Conservation (phyloP, 176 grass and related monocot species). For the Phragmites australis region DNA sequence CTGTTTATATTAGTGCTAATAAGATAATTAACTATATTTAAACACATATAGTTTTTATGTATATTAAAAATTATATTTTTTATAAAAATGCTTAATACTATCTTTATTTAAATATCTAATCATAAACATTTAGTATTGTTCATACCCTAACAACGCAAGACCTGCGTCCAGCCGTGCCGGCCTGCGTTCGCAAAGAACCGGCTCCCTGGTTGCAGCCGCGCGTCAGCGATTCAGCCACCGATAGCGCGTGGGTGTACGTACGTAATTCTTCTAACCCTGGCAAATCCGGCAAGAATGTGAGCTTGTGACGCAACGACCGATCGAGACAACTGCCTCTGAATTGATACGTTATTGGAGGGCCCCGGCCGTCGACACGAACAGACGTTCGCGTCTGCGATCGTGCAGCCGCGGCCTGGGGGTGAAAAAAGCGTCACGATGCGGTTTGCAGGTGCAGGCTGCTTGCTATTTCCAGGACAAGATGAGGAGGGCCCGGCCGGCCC, state of each 20-base stretch:
- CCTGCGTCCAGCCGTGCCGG: no score
- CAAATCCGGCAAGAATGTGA: neutral
- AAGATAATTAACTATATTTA: no score
- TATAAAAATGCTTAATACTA: no score
- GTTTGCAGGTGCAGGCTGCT: neutral
- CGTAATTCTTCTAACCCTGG: neutral
- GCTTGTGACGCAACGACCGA: neutral
- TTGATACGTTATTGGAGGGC: neutral
- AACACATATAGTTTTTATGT: no score
- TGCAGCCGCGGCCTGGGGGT: no score
- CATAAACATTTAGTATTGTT: no score
- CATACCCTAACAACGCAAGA: no score
- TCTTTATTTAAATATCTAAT: no score
- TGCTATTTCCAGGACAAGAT: neutral
- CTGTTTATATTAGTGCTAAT: no score
- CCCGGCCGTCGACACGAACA: neutral
- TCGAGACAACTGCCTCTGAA: neutral
- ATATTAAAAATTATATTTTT: no score
- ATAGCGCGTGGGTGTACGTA: neutral
- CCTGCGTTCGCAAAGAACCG: neutral
- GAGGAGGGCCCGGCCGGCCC: neutral
- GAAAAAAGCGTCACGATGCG: no score
- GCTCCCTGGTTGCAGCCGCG: neutral
- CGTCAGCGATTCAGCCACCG: neutral
- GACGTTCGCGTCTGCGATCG: neutral